phyloP scores from a whole-genome alignment of 1,139 yeast species.

The Saccharomyces hybrid region DNA sequence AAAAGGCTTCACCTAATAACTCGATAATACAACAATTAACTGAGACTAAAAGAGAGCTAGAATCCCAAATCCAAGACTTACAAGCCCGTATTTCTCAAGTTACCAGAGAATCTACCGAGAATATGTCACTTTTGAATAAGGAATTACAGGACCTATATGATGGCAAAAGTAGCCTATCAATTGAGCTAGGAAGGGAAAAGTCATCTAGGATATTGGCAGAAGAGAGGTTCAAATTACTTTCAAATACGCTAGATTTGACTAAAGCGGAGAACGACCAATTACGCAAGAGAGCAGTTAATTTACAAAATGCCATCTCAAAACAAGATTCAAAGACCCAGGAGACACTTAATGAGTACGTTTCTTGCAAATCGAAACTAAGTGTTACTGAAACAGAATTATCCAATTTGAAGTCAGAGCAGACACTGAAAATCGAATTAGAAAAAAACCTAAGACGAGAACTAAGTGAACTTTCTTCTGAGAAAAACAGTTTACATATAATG shows the following conservation, averaged over 20 bases:
- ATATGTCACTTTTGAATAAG: constrained; percentile 36
- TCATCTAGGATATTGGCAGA: constrained; percentile 40
- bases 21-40: background rate
- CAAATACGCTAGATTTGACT: constrained; percentile 35
- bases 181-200: constrained; percentile 41
- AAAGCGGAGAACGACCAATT: constrained; percentile 42
- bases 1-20: background rate
- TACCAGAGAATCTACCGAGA: constrained; percentile 38
- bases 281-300: constrained; percentile 37
- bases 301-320: constrained; percentile 49
- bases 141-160: constrained; percentile 36
- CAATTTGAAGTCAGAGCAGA: constrained; percentile 50
- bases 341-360: constrained; percentile 47
- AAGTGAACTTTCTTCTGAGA: constrained; percentile 49
- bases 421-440: constrained; percentile 44
- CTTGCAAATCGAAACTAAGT: constrained; percentile 38
- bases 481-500: constrained; percentile 49
- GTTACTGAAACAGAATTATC: constrained; percentile 39
- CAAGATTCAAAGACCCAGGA: constrained; percentile 52
- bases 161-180: constrained; percentile 45
- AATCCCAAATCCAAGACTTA: constrained; percentile 25
- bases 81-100: constrained; percentile 33
- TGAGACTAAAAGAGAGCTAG: background rate
- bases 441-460: constrained; percentile 50
- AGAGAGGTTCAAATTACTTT: constrained; percentile 38